Evolutionary conservation across 169 alveolate genomes (phyloP), one percentile per base, ranked within the genome.

Genomic region (Plasmodium inui): DNA sequence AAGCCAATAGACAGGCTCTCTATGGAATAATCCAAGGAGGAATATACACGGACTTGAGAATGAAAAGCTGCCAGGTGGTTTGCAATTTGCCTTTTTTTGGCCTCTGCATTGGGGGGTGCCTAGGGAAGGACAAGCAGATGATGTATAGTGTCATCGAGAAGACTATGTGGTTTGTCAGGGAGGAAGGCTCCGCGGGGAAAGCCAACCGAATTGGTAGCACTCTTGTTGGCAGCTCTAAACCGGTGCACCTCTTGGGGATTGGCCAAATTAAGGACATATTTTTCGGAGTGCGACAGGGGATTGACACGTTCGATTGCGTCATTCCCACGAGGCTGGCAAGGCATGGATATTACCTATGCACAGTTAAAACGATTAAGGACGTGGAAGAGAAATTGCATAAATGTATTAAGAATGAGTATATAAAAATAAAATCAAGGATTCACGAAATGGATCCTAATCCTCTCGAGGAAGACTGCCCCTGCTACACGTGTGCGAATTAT

Each of bases 241-340:
- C 99, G 34, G 96, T 99, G 93, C 99, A 99, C 95, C 97, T 98
- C 78, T 98, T 99, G 99, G 99, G 99, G 0, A 99, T 99, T 19
- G 99, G 99, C 4, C 99, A 99, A 96, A 99, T 99, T 3, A 98
- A 96, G 44, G 99, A 99, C 96, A 95, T 99, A 17, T 97, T 99
- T 44, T 98, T 98, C 7, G 98, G 99, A 82, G 98, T 99, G 53
- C 98, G 99, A 57, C 96, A 98, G n/a, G 99, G 99, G 30, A 99
- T 98, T 61, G 99, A 99, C 94, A 98, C 98, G 99, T 99, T 98
- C 93, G 99, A 99, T 96, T 99, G 99, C 95, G 99, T 99, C 17
- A 98, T 98, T 92, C 99, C 99, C 2, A 98, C 99, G 22, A 98
- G 99, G 88, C 98, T 99, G 17, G 99, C 99, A 4, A 98, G 99